A percentile compares a stretch with the other conserved stretches of the same genome.
Evolutionary conservation across 176 grass and related monocot genomes (phyloP).

Genomic region (Juncus inflexus): DNA sequence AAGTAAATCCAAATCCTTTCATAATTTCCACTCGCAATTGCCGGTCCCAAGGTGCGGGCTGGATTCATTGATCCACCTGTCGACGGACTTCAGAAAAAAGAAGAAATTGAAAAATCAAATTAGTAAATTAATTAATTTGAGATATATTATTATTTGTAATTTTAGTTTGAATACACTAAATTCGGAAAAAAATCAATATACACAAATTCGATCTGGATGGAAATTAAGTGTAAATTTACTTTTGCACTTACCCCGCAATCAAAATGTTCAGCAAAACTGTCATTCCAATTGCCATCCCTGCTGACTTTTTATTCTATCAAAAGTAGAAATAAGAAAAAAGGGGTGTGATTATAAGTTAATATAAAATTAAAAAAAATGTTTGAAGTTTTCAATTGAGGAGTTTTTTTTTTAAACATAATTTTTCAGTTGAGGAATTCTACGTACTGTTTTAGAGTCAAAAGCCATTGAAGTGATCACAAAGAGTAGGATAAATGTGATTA

Average conservation of each 20-base stretch:
- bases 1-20: slow-evolving; percentile 31
- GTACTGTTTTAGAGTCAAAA: slow-evolving; percentile 17
- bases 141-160: too few species aligned
- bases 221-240: not conserved
- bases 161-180: too few species aligned
- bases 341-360: not conserved
- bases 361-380: not conserved
- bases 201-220: not conserved
- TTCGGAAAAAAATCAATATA: too few species aligned
- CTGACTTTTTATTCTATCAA: slow-evolving; percentile 18
- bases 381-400: slow-evolving; percentile 14
- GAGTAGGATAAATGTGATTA: slow-evolving; percentile 28
- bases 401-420: not conserved
- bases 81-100: slow-evolving; percentile 20
- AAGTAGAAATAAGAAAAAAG: not conserved
- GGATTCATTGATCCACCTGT: slow-evolving; percentile 38
- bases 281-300: slow-evolving; percentile 28
- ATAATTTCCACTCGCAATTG: slow-evolving; percentile 28
- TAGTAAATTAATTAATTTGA: not conserved
- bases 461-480: slow-evolving; percentile 24
- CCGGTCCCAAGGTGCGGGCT: slow-evolving; percentile 27
- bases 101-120: not conserved
- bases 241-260: slow-evolving; percentile 24
- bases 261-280: slow-evolving; percentile 22
- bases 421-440: not conserved